A percentile compares a stretch with the other conserved stretches of the same genome.
These are phyloP conservation scores for Stevia rebaudiana DNA, from an alignment of 140 eudicot genomes.

Conservation along the genomic window DNA sequence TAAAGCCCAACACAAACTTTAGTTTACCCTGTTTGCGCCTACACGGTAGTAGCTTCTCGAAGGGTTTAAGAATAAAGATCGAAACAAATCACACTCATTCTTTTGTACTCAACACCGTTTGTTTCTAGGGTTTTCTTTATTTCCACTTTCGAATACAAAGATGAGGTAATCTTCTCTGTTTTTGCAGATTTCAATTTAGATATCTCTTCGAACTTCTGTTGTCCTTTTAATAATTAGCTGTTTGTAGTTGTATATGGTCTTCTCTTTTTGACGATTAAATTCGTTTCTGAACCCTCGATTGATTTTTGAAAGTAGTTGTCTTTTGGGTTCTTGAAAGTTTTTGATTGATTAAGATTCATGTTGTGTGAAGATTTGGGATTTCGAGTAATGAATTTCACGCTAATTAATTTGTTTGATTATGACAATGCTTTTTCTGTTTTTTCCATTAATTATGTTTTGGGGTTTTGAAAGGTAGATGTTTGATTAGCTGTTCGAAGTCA, in stretches of 20 bases:
- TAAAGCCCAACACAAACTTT: slow-evolving; percentile 1
- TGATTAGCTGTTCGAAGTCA: neutral
- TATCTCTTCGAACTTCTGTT: neutral
- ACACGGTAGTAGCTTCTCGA: neutral
- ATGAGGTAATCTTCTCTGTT: slow-evolving; percentile 24
- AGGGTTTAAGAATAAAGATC: slow-evolving; percentile 12
- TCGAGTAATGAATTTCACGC: neutral
- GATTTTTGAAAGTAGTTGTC: neutral
- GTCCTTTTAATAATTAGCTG: neutral
- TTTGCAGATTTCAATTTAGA: neutral
- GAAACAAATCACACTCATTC: neutral
- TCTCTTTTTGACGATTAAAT: neutral
- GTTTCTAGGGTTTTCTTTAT: slow-evolving; percentile 29
- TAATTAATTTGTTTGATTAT: neutral
- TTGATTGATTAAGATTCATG: neutral
- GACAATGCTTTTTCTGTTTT: too few species aligned
- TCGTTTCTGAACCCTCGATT: neutral
- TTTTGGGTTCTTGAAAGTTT: neutral
- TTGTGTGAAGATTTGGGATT: neutral
- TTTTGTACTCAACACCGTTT: slow-evolving; percentile 8
- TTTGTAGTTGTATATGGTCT: neutral
- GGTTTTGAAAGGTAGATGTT: neutral
- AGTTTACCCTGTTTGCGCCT: neutral
- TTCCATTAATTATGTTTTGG: neutral
- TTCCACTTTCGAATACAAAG: slow-evolving; percentile 22